A percentile compares a stretch with the other conserved stretches of the same genome.
phyloP scores from a whole-genome alignment of 2,329 filamentous ascomycete genomes.

The Xylariaceae sp. region DNA sequence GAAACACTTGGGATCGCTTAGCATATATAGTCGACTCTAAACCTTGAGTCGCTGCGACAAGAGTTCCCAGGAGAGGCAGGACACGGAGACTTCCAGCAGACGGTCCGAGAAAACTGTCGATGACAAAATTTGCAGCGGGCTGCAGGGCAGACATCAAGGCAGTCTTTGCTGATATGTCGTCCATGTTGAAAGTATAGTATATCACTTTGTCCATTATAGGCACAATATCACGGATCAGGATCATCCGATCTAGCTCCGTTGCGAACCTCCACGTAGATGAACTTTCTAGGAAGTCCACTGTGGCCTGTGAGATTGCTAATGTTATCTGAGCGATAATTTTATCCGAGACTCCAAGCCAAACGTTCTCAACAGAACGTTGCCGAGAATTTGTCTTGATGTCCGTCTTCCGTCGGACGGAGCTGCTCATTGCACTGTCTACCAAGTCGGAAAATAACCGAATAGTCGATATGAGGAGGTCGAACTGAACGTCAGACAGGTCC shows the following conservation, averaged over 20 bases:
- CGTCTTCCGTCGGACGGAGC: slow-evolving; percentile 70
- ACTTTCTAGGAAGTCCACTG: slow-evolving; percentile 86
- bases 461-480: slow-evolving; percentile 77
- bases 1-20: slow-evolving; percentile 60
- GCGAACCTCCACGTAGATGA: slow-evolving; percentile 85
- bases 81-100: slow-evolving; percentile 75
- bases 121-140: slow-evolving; percentile 75
- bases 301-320: slow-evolving; percentile 73
- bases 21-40: slow-evolving; percentile 69
- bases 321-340: slow-evolving; percentile 76
- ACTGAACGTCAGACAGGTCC: slow-evolving; percentile 78
- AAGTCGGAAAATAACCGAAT: slow-evolving; percentile 77
- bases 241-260: slow-evolving; percentile 69
- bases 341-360: slow-evolving; percentile 77
- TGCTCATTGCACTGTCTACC: slow-evolving; percentile 75
- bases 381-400: slow-evolving; percentile 57
- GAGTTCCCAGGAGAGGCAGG: slow-evolving; percentile 75
- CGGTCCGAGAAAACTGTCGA: slow-evolving; percentile 77
- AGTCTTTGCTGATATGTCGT: slow-evolving; percentile 59
- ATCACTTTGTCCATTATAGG: slow-evolving; percentile 75
- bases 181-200: slow-evolving; percentile 75
- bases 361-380: slow-evolving; percentile 55
- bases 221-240: slow-evolving; percentile 72
- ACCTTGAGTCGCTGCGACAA: slow-evolving; percentile 67
- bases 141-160: slow-evolving; percentile 67